phyloP scores from a whole-genome alignment of 2,329 filamentous ascomycete species.

The Botrytis medusae region DNA sequence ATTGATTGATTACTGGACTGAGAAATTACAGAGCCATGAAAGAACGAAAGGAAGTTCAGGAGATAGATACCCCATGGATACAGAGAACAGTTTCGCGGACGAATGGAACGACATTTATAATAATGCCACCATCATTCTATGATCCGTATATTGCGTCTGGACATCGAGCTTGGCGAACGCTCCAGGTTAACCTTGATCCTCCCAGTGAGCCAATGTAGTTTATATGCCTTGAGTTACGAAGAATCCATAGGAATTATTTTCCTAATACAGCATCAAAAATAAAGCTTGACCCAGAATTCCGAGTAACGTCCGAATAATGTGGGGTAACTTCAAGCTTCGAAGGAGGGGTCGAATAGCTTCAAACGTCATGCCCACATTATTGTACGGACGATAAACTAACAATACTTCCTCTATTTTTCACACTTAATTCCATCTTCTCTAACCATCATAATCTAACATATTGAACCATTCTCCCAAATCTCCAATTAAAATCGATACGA shows the following conservation, averaged over 20 bases:
- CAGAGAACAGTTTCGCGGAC: neutral
- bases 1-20: constrained; percentile 1
- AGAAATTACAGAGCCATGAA: constrained; percentile 1
- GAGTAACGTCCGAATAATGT: constrained; percentile 21
- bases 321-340: constrained; percentile 18
- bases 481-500: neutral
- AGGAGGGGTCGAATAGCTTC: constrained; percentile 33
- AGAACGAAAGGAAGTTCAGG: constrained; percentile 10
- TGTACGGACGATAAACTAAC: constrained; percentile 13
- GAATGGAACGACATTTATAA: constrained; percentile 6
- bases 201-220: neutral
- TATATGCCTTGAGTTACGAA: neutral
- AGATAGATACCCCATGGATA: constrained; percentile 16
- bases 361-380: constrained; percentile 32
- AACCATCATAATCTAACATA: neutral
- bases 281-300: constrained; percentile 4
- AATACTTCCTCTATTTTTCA: neutral
- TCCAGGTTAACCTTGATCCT: neutral
- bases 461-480: neutral
- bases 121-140: neutral
- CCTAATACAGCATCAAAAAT: constrained; percentile 4
- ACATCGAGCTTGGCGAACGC: neutral
- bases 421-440: neutral
- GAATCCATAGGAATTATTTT: neutral
- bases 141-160: neutral